Evolutionary conservation across 2,329 filamentous ascomycete genomes (phyloP), one percentile per base, ranked within the genome.

Genomic region (Pyricularia pennisetigena): DNA sequence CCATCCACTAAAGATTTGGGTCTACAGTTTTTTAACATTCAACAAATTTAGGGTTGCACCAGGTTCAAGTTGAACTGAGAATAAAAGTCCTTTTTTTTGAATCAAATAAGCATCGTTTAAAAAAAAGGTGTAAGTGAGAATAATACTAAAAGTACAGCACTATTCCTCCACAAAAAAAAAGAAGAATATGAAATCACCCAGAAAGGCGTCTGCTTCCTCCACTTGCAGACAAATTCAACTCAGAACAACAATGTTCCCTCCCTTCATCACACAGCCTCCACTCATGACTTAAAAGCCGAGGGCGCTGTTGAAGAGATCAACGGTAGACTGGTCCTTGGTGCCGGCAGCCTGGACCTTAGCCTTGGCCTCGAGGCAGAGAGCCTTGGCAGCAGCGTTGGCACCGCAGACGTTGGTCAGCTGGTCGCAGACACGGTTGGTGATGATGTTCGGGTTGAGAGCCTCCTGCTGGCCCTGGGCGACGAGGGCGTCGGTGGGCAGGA

Each of bases 371-470:
- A 76, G 73, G 74, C 84, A 86, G 2, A 79, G 76, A 14, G 79
- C 74, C 67, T 82, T 80, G 41, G 84, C 86, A 1, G 84, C 85
- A 16, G 78, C 80, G 75, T 86, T 86, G 65, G 85, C 85, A n/a
- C 78, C 77, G 76, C 86, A 88, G 28, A 85, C 83, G 75, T 87
- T 88, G 70, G 79, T 83, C 68, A 88, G 79, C 75, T 87, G 84
- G 77, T 88, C 83, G 78, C 84, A 86, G 72, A 88, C 82, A 23
- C 84, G 81, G 78, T 86, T 87, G 73, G 84, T 87, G 79, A 88
- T 88, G 78, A 88, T 88, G 78, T 84, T 85, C 54, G 85, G 86
- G 81, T 88, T 88, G 14, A 87, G 77, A 49, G 85, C 85, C 70
- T 88, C 85, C 70, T 72, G 67, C 63, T 72, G 85, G 63, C 85